Percentiles rank a stretch among this genome's conserved stretches.
phyloP scores from a whole-genome alignment of 495 filamentous ascomycete species.

The Tetracladium setigerum region DNA sequence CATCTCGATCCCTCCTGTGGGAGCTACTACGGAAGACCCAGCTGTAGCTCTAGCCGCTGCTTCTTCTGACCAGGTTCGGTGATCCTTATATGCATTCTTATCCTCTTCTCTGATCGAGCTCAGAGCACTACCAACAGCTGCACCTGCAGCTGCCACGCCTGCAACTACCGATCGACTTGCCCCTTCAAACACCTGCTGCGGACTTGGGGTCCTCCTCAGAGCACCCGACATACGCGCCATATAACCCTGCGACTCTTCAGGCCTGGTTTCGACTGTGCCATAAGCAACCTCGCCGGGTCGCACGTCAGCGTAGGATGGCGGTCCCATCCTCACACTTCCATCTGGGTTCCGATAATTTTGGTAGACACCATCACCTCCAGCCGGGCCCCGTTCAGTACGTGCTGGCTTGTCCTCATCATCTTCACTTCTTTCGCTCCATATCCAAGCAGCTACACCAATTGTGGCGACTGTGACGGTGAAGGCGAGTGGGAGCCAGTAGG shows the following conservation, averaged over 20 bases:
- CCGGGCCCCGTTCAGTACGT: conserved; percentile 37
- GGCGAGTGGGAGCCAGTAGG: conserved; percentile 80
- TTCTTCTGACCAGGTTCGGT: conserved; percentile 80
- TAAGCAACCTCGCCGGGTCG: conserved; percentile 29
- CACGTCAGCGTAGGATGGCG: conserved; percentile 25
- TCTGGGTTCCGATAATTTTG: conserved; percentile 40
- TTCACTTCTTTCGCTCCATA: conserved; percentile 79
- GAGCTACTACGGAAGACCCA: background rate
- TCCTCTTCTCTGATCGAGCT: conserved; percentile 81
- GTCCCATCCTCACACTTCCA: conserved; percentile 32
- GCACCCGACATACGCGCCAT: conserved; percentile 74
- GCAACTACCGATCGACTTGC: conserved; percentile 70
- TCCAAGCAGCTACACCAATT: conserved; percentile 78
- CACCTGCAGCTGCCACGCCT: conserved; percentile 77
- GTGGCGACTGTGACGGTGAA: conserved; percentile 81
- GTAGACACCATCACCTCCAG: conserved; percentile 14
- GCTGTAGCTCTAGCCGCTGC: conserved; percentile 34
- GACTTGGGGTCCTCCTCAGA: conserved; percentile 80
- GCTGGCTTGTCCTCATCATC: conserved; percentile 56
- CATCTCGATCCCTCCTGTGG: conserved; percentile 17
- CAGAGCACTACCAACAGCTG: conserved; percentile 68
- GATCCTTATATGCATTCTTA: conserved; percentile 70
- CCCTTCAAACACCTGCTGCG: conserved; percentile 77
- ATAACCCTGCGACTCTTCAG: conserved; percentile 48
- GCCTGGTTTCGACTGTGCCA: conserved; percentile 28